Evolutionary conservation across 768 basidiomycete genomes (phyloP), one percentile per base, ranked within the genome.

Genomic region (Boletus reticuloceps): DNA sequence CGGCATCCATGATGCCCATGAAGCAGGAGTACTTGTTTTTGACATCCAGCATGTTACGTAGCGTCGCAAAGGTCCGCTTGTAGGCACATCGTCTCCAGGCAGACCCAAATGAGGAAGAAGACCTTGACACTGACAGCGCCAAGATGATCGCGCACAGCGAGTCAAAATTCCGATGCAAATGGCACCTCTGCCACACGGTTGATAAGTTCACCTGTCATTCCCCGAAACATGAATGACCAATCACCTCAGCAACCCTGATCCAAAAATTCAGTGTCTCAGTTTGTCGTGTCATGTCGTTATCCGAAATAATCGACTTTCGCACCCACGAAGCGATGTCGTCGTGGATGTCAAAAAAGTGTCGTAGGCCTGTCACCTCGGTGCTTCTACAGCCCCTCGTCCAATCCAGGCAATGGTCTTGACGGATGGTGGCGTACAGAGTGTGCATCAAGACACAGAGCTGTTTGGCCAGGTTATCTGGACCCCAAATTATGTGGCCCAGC

Each of bases 381-480:
- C 76, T 76, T 12, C 65, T 73, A 27, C 69, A 68, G 25, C 51
- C 50, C 54, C 78, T 80, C 6, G 77, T 69, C 69, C 90, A 90
- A 36, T 74, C 67, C 32, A 96, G 74, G 68, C 89, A 96, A 63
- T 95, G 91, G 40, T 82, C 82, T 8, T 83, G 78, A 10, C 81
- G 80, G 53, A 94, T 82, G 65, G 82, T 84, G 55, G 75, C 71
- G 69, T 94, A 96, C 7, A 86, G 75, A 37, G 77, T 72, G 52
- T 79, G 83, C 67, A 95, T 91, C 57, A 85, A 75, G 43, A 94
- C 72, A n/a, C 87, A 84, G 42, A 96, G 75, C 62, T 95, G 92
- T 41, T 92, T 83, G 0, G 92, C 92, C 34, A 96, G 64, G 52
- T 87, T 83, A 20, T 79, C 64, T 2, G 90, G 78, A 60, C 89